Conservation (phyloP, 306 rosid species). For the Acacia crassicarpa region DNA sequence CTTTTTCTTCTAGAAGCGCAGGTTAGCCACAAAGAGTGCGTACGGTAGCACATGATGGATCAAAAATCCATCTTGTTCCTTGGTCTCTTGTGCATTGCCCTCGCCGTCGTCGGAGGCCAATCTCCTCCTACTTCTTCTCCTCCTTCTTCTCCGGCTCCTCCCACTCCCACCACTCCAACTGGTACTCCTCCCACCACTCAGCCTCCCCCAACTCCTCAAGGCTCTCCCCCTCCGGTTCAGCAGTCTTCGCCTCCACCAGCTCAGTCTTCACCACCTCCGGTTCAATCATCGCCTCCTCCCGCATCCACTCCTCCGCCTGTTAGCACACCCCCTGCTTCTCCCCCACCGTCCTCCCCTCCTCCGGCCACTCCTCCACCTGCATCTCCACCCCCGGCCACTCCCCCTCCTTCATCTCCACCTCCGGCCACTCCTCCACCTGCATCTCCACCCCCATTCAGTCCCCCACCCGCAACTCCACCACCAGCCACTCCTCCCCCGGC, state of each 20-base stretch:
- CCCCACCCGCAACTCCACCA: conserved; percentile 49
- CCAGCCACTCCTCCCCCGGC: conserved; percentile 34
- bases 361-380: conserved; percentile 36
- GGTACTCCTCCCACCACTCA: conserved; percentile 25
- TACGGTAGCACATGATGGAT: conserved; percentile 34
- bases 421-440: conserved; percentile 52
- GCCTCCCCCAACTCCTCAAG: conserved; percentile 36
- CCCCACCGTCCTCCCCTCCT: conserved; percentile 33
- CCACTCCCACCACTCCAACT: conserved; percentile 31
- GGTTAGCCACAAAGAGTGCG: conserved; percentile 27
- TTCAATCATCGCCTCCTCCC: conserved; percentile 25
- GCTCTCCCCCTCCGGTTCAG: conserved; percentile 25
- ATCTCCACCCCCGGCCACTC: conserved; percentile 36
- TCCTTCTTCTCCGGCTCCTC: conserved; percentile 37
- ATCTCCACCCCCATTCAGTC: conserved; percentile 46
- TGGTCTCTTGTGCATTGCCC: conserved; percentile 49
- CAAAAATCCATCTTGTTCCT: conserved; percentile 26
- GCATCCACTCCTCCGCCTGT: conserved; percentile 37
- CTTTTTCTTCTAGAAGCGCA: conserved; percentile 13
- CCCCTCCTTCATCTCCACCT: conserved; percentile 45
- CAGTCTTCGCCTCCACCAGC: conserved; percentile 42
- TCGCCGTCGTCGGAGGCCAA: conserved; percentile 58
- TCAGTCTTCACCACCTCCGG: conserved; percentile 40
- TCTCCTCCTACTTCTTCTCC: conserved; percentile 54
- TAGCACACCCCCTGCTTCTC: background rate